Base-by-base conservation (phyloP, 345 rosid species). In the Populus davidiana region DNA sequence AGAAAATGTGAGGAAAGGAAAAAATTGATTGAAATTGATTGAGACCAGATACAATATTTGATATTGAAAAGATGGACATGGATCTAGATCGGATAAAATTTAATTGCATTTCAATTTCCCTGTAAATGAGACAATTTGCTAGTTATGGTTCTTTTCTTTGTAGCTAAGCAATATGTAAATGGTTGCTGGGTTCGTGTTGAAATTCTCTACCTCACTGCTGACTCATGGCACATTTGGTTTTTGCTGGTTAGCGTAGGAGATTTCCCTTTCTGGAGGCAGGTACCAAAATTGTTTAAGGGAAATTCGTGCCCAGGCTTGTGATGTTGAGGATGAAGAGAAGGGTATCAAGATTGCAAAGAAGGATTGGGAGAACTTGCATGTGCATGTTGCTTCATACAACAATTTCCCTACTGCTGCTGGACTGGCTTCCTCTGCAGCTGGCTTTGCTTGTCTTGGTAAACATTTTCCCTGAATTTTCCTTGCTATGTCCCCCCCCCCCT, bases 381-480 rank as follows among this genome's bases (percentile, higher is more conserved):
- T 96, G 0, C 98, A 92, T 78, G 89, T 94, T 86, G 96, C 99
- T 75, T 96, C 99, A 14, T 92, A 82, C 77, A 96, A 96, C 83
- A 94, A 90, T 79, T 96, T 96, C 74, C 99, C 99, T 56, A 92
- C 98, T 41, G 99, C 98, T 72, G 99, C 98, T 84, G 99, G 99
- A 27, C 85, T 96, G 87, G 99, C 99, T 82, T 96, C 99, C 83
- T 96, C 99, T 39, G 99, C 99, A 0, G 97, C 99, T 79, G 99
- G 99, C 43, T 88, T 96, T 81, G 98, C 99, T 74, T 96, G 99
- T 86, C 91, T 96, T 69, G 99, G 99, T 94, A 88, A 78, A 31
- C 21, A 67, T 14, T 41, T 49, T 71, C 18, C 25, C 71, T 64
- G 7, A 8, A 31, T 1, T 3, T 9, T 10, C 39, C 70, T 52